Base-by-base conservation (phyloP, 345 rosid species). In the Carallia pectinifolia region DNA sequence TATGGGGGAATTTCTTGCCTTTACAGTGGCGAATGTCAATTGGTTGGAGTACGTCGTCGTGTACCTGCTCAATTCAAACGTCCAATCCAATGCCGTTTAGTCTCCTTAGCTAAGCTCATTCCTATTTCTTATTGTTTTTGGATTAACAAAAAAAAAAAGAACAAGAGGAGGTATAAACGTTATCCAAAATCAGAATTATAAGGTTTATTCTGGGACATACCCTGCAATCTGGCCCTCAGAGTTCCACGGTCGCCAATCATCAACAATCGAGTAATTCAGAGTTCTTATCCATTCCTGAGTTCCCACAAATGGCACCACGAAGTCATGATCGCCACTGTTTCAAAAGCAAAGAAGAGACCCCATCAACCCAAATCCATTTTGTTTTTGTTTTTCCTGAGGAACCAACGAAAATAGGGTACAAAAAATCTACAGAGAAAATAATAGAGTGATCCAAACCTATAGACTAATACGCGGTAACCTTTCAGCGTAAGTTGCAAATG, bases 11-110 rank as follows among this genome's bases (percentile, higher is more conserved):
- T 7, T 31, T 29, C 84, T 74, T 71, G 65, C 96, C 85, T 86
- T 90, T 5, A 88, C 66, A 4, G 90, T 90, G 34, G 92, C 88
- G 55, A 83, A 90, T 58, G 89, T 86, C 90, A 86, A 88, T 19
- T 58, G 65, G 74, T 86, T 90, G 4, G 87, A 71, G 54, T 86
- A 86, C 50, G 85, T 83, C 76, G 88, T 83, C 2, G 89, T 82
- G 53, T 80, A 85, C 61, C 96, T 89, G 71, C 68, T 31, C 7
- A 72, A 53, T 58, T 56, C 60, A 56, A 61, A 54, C 4, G 10
- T 55, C 38, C 58, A 6, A 58, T 44, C 16, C 50, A 53, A 58
- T 38, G 0, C 44, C 29, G 4, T 23, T 29, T 5, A 59, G 62
- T 31, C 48, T 40, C 4, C 13, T 40, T 40, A 10, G 15, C 8